Conservation (phyloP, 2,329 filamentous ascomycete genomes). For the Cryphonectria japonica region DNA sequence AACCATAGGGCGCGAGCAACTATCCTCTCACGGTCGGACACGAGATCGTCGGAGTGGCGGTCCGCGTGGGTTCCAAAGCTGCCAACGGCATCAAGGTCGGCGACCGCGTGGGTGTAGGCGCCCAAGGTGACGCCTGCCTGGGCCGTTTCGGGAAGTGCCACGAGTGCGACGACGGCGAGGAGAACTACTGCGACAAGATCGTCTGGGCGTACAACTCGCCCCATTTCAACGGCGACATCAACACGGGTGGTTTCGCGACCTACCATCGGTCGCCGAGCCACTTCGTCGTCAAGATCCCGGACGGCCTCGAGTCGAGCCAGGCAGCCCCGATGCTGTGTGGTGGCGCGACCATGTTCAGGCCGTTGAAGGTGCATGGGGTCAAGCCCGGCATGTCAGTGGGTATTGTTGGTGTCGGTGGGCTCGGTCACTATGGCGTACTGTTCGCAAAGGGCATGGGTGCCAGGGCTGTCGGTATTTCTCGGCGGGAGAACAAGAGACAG, state of each 20-base stretch:
- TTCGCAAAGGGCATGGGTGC: conserved; percentile 69
- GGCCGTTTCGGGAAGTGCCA: conserved; percentile 40
- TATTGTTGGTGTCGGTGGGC: conserved; percentile 67
- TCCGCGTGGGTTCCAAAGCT: conserved; percentile 55
- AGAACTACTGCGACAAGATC: conserved; percentile 46
- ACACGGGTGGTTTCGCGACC: conserved; percentile 58
- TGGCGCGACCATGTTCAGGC: conserved; percentile 68
- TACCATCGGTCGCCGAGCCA: conserved; percentile 39
- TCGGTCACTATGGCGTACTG: conserved; percentile 69
- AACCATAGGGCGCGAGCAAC: conserved; percentile 28
- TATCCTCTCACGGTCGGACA: conserved; percentile 61
- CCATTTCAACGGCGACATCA: conserved; percentile 56
- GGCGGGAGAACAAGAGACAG: conserved; percentile 52
- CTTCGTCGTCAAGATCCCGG: conserved; percentile 53
- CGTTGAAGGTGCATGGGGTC: conserved; percentile 58
- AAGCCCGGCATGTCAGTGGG: conserved; percentile 70
- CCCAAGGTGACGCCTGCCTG: conserved; percentile 61
- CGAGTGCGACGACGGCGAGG: conserved; percentile 45
- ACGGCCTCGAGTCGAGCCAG: conserved; percentile 42
- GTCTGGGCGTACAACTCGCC: conserved; percentile 55
- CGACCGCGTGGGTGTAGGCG: conserved; percentile 66
- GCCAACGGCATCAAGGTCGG: conserved; percentile 56
- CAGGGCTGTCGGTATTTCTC: conserved; percentile 61
- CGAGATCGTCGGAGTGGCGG: conserved; percentile 65
- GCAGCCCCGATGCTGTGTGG: conserved; percentile 69